Evolutionary conservation across 1,284 basidiomycete genomes (phyloP).

Genomic region (Kwoniella shivajii): DNA sequence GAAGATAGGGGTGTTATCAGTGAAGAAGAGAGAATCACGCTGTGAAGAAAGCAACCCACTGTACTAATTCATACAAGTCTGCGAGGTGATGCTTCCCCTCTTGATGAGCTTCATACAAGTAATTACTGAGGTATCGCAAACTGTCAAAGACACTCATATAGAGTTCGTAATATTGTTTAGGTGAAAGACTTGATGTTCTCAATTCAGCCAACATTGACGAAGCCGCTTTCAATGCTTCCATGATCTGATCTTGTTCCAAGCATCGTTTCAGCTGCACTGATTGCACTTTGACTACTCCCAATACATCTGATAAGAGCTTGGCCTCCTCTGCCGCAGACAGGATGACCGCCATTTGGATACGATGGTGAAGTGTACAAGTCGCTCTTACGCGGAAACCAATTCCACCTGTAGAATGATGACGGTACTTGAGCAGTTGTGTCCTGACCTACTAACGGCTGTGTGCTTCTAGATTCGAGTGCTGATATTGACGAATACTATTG

Average conservation of each 20-base stretch:
- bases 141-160: constrained; percentile 98
- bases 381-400: too few species aligned
- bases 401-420: too few species aligned
- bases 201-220: constrained; percentile 94
- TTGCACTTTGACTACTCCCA: constrained; percentile 80
- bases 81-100: constrained; percentile 88
- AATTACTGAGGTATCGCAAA: constrained; percentile 86
- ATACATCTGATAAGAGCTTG: constrained; percentile 47
- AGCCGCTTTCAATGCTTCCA: constrained; percentile 94
- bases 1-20: constrained; percentile 2
- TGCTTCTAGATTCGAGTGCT: too few species aligned
- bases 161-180: constrained; percentile 96
- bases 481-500: too few species aligned
- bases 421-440: too few species aligned
- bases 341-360: background rate
- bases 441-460: too few species aligned
- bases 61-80: constrained; percentile 94
- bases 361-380: too few species aligned
- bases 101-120: constrained; percentile 89
- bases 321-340: constrained; percentile 37
- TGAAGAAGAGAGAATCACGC: background rate
- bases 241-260: constrained; percentile 88
- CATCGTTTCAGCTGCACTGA: constrained; percentile 91
- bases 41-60: constrained; percentile 60
- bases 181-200: constrained; percentile 83